Evolutionary conservation across 2,329 filamentous ascomycete species (phyloP), one percentile per base, ranked within the genome.

Genomic region (Metarhizium album): DNA sequence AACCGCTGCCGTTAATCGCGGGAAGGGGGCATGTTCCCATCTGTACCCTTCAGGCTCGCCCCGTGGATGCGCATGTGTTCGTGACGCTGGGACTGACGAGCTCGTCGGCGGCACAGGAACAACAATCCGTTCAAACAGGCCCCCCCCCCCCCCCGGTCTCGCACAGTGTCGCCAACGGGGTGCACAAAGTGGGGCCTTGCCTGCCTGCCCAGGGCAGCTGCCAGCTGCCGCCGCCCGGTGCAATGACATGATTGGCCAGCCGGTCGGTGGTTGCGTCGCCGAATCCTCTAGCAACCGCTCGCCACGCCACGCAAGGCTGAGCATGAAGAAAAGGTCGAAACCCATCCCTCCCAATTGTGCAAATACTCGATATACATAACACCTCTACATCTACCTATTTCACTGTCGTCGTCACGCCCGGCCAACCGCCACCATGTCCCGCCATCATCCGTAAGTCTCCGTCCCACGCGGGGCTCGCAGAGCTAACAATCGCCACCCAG

Each of bases 381-480:
- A 31, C 18, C 24, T 29, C 40, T 18, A 9, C n/a, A 29, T 33
- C 37, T 23, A 18, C 18, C 14, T 43, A 27, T n/a, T 13, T 52
- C 40, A 31, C 27, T 7, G 43, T 43, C 29, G 5, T 42, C 45
- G 24, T 47, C 45, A 16, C 50, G 48, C 35, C 16, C 24, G 47
- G n/a, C 13, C 33, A 6, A 50, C 31, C 47, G n/a, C 54, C 64
- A 76, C 35, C 65, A 94, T 94, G 89, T 95, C 89, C 65, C 88
- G 89, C 74, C 89, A 95, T 79, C 89, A 96, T 70, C 90, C 90
- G 84, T 87, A 76, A 75, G 82, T 75, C 47, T 38, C 27, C 35
- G 16, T 27, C 24, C 38, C 43, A n/a, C 16, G 33, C 11, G 7
- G 7, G 11, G 27, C 27, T 29, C 38, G 35, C 0, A 6, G 45